These are phyloP conservation scores for Leccinum discolor DNA, from an alignment of 1,284 basidiomycete genomes.

Conservation along the genomic window DNA sequence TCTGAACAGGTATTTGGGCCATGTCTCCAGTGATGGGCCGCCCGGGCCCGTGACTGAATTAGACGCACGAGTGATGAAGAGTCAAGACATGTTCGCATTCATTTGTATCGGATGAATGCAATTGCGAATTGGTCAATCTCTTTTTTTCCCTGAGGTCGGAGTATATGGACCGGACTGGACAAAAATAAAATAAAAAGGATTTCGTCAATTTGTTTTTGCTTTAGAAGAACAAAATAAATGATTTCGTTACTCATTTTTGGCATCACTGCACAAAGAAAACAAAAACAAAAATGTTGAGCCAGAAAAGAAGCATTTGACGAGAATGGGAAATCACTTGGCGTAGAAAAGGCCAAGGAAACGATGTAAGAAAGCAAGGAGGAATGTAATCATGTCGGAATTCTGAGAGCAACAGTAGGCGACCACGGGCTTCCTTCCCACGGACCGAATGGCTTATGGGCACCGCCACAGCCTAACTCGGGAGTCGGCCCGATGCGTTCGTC, in stretches of 20 bases:
- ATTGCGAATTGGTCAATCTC: neutral
- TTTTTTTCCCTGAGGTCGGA: neutral
- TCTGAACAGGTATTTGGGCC: neutral
- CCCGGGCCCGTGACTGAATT: neutral
- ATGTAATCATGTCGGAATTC: neutral
- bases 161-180: neutral
- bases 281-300: no score
- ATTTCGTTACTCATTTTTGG: no score
- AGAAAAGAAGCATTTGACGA: no score
- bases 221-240: no score
- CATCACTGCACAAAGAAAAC: no score
- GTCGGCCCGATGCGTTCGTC: neutral
- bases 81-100: neutral
- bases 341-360: neutral
- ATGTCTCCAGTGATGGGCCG: neutral
- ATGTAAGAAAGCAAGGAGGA: neutral
- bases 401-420: no score
- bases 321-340: no score
- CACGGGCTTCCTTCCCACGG: no score
- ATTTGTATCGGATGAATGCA: neutral
- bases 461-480: neutral
- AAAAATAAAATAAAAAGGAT: no score
- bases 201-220: no score
- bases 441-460: no score
- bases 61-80: neutral